Evolutionary conservation across 176 grass and related monocot species (phyloP).

Genomic region (Alopecurus myosuroides): DNA sequence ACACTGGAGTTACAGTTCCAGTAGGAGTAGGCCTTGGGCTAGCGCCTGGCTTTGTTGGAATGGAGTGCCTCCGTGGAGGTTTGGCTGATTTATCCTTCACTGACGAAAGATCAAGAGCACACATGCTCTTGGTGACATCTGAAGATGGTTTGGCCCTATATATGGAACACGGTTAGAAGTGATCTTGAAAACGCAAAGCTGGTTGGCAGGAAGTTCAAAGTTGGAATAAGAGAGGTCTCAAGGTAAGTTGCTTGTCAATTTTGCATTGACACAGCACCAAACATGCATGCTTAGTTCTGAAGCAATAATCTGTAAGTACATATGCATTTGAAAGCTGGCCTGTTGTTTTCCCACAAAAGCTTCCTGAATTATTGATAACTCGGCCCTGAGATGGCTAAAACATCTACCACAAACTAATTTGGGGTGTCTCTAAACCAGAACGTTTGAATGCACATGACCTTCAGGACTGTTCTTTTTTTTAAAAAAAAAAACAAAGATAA

Average conservation of each 20-base stretch:
- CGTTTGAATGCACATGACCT: neutral
- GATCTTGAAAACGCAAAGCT: neutral
- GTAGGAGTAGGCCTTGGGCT: conserved; percentile 39
- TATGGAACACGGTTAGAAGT: conserved; percentile 16
- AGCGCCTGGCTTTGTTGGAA: conserved; percentile 57
- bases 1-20: conserved; percentile 54
- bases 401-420: neutral
- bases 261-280: conserved; percentile 34
- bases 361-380: neutral
- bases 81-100: conserved; percentile 51
- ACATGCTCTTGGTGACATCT: conserved; percentile 71
- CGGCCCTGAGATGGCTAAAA: neutral
- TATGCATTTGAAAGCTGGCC: neutral
- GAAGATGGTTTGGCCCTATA: conserved; percentile 53
- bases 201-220: neutral
- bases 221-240: neutral
- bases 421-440: neutral
- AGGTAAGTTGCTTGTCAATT: conserved; percentile 18
- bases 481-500: no score
- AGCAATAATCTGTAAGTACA: conserved; percentile 4
- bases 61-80: conserved; percentile 70
- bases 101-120: conserved; percentile 51
- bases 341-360: neutral
- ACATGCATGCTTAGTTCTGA: conserved; percentile 27
- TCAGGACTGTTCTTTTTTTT: neutral